These are phyloP conservation scores for Plasmodium relictum DNA, from an alignment of 169 alveolate species.

Conservation along the genomic window DNA sequence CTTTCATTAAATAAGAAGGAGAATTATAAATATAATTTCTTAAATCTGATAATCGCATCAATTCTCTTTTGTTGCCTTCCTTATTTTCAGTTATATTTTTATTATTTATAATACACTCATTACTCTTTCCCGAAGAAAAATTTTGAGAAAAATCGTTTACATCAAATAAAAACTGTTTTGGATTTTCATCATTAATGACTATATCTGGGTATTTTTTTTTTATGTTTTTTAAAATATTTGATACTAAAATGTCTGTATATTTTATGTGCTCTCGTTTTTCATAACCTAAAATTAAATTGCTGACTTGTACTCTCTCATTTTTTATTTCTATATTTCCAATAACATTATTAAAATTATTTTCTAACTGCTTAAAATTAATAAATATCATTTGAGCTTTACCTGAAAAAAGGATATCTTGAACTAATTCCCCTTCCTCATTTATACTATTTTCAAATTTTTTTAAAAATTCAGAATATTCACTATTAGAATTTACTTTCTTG, in stretches of 20 bases:
- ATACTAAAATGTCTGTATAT: slow-evolving; percentile 67
- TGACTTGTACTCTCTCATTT: slow-evolving; percentile 60
- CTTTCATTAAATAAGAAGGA: slow-evolving; percentile 69
- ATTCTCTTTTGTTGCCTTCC: slow-evolving; percentile 26
- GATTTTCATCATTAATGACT: slow-evolving; percentile 73
- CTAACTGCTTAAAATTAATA: slow-evolving; percentile 71
- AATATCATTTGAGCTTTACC: slow-evolving; percentile 77
- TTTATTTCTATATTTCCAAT: slow-evolving; percentile 64
- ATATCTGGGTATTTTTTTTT: slow-evolving; percentile 72
- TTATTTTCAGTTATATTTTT: not conserved
- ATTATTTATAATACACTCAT: not conserved
- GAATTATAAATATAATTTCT: slow-evolving; percentile 60
- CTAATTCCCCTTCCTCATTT: slow-evolving; percentile 70
- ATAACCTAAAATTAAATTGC: slow-evolving; percentile 60
- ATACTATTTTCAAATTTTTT: slow-evolving; percentile 72
- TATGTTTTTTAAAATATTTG: slow-evolving; percentile 69
- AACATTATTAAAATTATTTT: slow-evolving; percentile 55
- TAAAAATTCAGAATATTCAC: slow-evolving; percentile 71
- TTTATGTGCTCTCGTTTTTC: slow-evolving; percentile 69
- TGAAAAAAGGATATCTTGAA: slow-evolving; percentile 58
- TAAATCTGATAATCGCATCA: slow-evolving; percentile 40
- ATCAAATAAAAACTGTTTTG: slow-evolving; percentile 48
- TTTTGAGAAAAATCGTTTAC: slow-evolving; percentile 20
- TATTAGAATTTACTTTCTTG: not conserved
- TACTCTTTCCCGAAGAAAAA: not conserved